These are phyloP conservation scores for Spinacia oleracea DNA, from an alignment of 179 eudicot species.

Conservation along the genomic window DNA sequence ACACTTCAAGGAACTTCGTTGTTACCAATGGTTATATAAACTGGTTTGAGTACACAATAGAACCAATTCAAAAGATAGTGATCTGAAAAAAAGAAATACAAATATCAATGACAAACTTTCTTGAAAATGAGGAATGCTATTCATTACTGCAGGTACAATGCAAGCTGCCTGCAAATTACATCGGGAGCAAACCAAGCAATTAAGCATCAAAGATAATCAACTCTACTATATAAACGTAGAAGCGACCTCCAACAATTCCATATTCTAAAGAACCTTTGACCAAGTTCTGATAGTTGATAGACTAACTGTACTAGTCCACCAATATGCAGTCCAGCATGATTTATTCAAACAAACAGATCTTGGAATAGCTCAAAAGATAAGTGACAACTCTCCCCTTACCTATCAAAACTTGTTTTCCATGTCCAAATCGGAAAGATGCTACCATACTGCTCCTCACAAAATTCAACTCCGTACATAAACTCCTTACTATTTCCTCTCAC, in stretches of 20 bases:
- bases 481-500: background rate
- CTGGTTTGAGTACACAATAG: background rate
- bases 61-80: conserved; percentile 18
- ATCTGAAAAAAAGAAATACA: conserved; percentile 8
- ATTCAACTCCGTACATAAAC: background rate
- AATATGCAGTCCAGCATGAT: no score
- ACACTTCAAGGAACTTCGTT: conserved; percentile 14
- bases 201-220: background rate
- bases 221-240: background rate
- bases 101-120: background rate
- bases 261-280: background rate
- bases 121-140: background rate
- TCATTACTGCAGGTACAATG: background rate
- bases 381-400: background rate
- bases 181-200: background rate
- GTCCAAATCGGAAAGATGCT: background rate
- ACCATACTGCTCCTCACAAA: background rate
- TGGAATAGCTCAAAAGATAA: background rate
- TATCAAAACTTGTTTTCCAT: background rate
- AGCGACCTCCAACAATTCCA: background rate
- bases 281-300: background rate
- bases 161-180: background rate
- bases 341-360: background rate
- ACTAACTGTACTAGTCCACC: no score
- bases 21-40: conserved; percentile 2